phyloP scores from a whole-genome alignment of 2,329 filamentous ascomycete genomes.

The Phyllosticta citrichinensis region DNA sequence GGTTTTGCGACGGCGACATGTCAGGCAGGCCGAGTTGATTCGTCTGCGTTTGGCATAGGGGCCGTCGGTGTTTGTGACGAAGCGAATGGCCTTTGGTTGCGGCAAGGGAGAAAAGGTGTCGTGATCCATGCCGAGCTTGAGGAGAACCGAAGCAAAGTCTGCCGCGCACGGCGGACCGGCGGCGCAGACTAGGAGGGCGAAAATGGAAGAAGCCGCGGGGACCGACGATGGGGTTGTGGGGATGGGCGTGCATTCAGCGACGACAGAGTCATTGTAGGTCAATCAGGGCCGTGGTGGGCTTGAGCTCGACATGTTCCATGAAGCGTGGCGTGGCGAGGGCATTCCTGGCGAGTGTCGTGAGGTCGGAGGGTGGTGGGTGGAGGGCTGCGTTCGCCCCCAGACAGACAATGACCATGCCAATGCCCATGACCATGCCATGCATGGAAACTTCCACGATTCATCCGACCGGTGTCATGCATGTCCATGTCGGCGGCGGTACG shows the following conservation, averaged over 20 bases:
- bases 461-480: too few species aligned
- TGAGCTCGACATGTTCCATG: too few species aligned
- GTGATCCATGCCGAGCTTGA: conserved; percentile 8
- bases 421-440: too few species aligned
- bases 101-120: conserved; percentile 15
- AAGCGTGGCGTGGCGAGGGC: too few species aligned
- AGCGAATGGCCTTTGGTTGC: conserved; percentile 29
- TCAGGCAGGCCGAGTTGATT: conserved; percentile 36
- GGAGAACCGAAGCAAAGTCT: too few species aligned
- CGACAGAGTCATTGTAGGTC: neutral
- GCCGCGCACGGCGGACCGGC: neutral
- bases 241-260: too few species aligned
- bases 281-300: too few species aligned
- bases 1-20: conserved; percentile 41
- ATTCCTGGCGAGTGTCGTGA: too few species aligned
- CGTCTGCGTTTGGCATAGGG: conserved; percentile 32
- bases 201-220: neutral
- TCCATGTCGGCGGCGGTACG: too few species aligned
- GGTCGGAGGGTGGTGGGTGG: too few species aligned
- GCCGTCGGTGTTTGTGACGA: conserved; percentile 32
- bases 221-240: neutral
- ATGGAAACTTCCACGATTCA: too few species aligned
- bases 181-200: neutral
- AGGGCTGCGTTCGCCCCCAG: neutral
- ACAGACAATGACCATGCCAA: too few species aligned